Percentiles rank a stretch among this genome's conserved stretches.
Conservation (phyloP, 148 eudicot species). For the Vaccinium vitisidaea region DNA sequence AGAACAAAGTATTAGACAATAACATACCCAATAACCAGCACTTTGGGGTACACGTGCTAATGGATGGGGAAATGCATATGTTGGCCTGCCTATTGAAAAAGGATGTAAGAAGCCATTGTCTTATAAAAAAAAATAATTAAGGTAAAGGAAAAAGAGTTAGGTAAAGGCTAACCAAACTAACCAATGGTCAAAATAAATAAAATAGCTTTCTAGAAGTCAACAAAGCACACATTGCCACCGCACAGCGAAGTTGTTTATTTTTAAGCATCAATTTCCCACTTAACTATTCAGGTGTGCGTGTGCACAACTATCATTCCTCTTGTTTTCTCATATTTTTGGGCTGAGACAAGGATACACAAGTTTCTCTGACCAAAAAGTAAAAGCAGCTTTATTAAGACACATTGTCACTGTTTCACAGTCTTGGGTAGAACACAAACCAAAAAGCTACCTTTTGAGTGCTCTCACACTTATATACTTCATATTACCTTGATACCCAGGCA, state of each 20-base stretch:
- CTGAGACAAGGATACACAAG: not conserved
- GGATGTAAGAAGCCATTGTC: slow-evolving; percentile 23
- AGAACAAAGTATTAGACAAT: not conserved
- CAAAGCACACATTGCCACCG: slow-evolving; percentile 6
- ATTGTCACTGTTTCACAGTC: not conserved
- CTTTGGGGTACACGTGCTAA: slow-evolving; percentile 79
- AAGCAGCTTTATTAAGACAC: not conserved
- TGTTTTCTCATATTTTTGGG: not conserved
- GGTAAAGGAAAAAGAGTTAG: not conserved
- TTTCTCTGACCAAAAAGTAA: slow-evolving; percentile 6
- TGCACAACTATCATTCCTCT: not conserved
- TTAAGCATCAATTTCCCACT: not conserved
- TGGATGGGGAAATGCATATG: slow-evolving; percentile 88
- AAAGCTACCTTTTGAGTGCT: no score
- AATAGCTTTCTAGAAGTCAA: not conserved
- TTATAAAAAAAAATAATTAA: not conserved
- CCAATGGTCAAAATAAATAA: not conserved
- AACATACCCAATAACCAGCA: slow-evolving; percentile 83
- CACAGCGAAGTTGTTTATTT: not conserved
- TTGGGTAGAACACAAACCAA: no score
- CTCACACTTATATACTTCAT: no score
- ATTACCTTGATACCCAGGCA: no score
- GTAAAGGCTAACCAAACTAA: not conserved
- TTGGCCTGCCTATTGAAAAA: slow-evolving; percentile 71
- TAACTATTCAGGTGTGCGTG: not conserved